These are phyloP conservation scores for Fusarium coffeatum DNA, from an alignment of 2,329 filamentous ascomycete genomes.

Conservation along the genomic window DNA sequence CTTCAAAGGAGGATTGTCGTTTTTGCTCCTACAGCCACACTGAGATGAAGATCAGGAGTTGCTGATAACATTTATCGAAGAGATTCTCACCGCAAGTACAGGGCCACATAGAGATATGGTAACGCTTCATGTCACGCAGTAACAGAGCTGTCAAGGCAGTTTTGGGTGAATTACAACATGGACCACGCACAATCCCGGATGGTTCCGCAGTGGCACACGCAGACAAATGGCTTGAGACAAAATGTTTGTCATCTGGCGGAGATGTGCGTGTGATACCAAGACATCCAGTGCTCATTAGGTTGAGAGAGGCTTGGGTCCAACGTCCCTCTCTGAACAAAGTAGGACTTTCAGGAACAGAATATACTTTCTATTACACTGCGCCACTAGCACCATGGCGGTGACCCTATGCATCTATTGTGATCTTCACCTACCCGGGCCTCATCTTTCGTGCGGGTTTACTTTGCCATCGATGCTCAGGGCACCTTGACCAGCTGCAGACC, in stretches of 20 bases:
- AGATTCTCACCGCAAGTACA: not conserved
- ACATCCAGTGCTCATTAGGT: not conserved
- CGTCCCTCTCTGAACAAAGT: not conserved
- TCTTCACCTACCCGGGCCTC: not conserved
- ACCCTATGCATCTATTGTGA: not conserved
- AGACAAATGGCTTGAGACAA: constrained; percentile 36
- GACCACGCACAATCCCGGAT: constrained; percentile 27
- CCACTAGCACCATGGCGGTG: not conserved
- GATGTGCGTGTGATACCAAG: constrained; percentile 30
- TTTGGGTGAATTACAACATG: constrained; percentile 35
- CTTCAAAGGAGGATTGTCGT: not conserved
- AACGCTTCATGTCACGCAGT: constrained; percentile 13
- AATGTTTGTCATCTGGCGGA: constrained; percentile 41
- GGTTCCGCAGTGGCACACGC: constrained; percentile 32
- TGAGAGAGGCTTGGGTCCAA: not conserved
- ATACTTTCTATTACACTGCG: not conserved
- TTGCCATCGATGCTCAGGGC: not conserved
- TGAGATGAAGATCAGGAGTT: not conserved
- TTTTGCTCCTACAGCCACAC: not conserved
- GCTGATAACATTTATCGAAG: not conserved
- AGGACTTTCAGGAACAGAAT: not conserved
- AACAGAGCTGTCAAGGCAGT: constrained; percentile 34
- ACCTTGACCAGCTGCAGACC: not conserved
- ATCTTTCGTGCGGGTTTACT: not conserved
- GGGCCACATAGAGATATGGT: not conserved